A percentile compares a stretch with the other conserved stretches of the same genome.
These are phyloP conservation scores for Skeletonema menzelii DNA, from an alignment of 108 stramenopile genomes.

Conservation along the genomic window DNA sequence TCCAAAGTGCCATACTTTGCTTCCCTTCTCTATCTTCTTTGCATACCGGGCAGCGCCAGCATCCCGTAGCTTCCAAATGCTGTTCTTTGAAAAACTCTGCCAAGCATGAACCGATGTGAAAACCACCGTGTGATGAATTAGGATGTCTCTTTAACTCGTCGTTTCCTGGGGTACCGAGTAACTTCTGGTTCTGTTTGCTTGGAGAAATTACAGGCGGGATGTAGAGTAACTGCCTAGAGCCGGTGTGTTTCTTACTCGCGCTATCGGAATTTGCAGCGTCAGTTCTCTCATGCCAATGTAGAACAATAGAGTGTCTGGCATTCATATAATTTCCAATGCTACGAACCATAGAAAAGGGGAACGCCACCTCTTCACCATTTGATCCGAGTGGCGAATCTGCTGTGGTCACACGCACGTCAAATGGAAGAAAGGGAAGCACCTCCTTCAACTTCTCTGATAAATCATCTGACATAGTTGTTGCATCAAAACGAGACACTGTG, in stretches of 20 bases:
- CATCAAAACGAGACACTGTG: constrained; percentile 50
- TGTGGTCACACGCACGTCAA: constrained; percentile 79
- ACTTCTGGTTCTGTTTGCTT: constrained; percentile 53
- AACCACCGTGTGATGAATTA: constrained; percentile 47
- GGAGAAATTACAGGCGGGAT: constrained; percentile 42
- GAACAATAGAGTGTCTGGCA: constrained; percentile 63
- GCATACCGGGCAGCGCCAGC: constrained; percentile 85
- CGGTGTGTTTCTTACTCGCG: constrained; percentile 20
- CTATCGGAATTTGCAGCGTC: constrained; percentile 2
- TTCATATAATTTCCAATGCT: constrained; percentile 85
- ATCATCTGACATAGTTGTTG: constrained; percentile 44
- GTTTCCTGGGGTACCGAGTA: constrained; percentile 31
- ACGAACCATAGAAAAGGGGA: constrained; percentile 75
- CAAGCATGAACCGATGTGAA: constrained; percentile 82
- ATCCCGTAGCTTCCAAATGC: constrained; percentile 65
- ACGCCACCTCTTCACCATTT: constrained; percentile 59
- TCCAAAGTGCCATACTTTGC: constrained; percentile 89
- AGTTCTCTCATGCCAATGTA: constrained; percentile 68
- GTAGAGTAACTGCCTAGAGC: constrained; percentile 52
- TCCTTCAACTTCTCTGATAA: constrained; percentile 57
- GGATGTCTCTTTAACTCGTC: constrained; percentile 39
- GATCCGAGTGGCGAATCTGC: constrained; percentile 55
- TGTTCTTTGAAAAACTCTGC: constrained; percentile 89
- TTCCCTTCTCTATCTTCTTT: constrained; percentile 85
- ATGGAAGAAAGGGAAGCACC: constrained; percentile 71